Base-by-base conservation (phyloP, 352 stramenopile species). In the Bremia lactucae region DNA sequence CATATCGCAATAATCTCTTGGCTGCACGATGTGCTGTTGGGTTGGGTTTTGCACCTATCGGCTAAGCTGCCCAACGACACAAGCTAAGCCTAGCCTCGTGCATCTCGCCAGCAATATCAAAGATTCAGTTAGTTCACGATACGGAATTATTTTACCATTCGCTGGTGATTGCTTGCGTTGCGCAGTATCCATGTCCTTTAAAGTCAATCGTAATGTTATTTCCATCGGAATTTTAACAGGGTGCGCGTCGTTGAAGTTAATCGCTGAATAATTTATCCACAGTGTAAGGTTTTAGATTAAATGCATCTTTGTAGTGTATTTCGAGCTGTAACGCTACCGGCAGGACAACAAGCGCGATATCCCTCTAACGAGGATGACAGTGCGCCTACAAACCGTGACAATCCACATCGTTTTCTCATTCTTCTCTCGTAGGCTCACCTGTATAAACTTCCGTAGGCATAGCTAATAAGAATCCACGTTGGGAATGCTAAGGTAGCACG, bases 31-130 rank as follows among this genome's bases (percentile, higher is more conserved):
- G 2, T 49, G 31, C 16, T 41, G 42, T 13, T 42, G 21, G 0
- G 42, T 41, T n/a, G 22, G 22, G 2, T 37, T 29, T 9, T 50
- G 34, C 4, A 49, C 43, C 13, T 38, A 42, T 18, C 34, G 2
- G 19, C 33, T 50, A 1, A 50, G 18, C 7, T 50, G 25, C 4
- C 34, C 34, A 4, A 50, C 34, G 0, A 8, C 3, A 19, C 6
- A 42, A 3, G 36, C 36, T 2, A 42, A 14, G 13, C 21, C 31
- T 6, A 16, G 31, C 1, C 31, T 2, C 1, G 15, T 36, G 6
- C 31, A 36, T 2, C 14, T 36, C 11, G 31, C 13, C 4, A 22
- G 31, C 9, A 22, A 36, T n/a, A n/a, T n/a, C n/a, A n/a, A n/a
- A n/a, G n/a, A n/a, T n/a, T n/a, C n/a, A n/a, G n/a, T n/a, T n/a